Conservation (phyloP, 192 early-diverging fungal species). For the Lobosporangium transversale region DNA sequence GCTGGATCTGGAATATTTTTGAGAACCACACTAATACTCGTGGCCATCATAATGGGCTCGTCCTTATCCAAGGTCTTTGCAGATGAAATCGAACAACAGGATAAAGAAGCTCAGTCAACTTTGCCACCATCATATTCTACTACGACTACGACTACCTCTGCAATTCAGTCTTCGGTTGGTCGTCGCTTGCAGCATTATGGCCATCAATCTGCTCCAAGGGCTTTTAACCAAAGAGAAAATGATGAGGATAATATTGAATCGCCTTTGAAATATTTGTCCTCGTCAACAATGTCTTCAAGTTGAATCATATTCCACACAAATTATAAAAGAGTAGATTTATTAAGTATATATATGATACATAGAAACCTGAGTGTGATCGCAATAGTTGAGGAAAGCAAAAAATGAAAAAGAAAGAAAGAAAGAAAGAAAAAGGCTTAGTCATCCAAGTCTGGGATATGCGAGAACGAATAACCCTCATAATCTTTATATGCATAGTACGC, state of each 20-base stretch:
- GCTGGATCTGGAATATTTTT: slow-evolving; percentile 1
- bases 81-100: slow-evolving; percentile 14
- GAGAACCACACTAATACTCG: slow-evolving; percentile 13
- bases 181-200: no score
- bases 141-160: no score
- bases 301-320: no score
- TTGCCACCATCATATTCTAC: not conserved
- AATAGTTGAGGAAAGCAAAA: not conserved
- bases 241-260: no score
- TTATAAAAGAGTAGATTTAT: no score
- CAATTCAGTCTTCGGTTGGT: no score
- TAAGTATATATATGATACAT: no score
- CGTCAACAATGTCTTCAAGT: no score
- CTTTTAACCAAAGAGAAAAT: no score
- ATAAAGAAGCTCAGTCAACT: not conserved
- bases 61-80: slow-evolving; percentile 31
- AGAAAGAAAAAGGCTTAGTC: slow-evolving; percentile 8
- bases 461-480: slow-evolving; percentile 65
- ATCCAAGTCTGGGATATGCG: slow-evolving; percentile 57
- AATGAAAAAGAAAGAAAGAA: not conserved
- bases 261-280: no score
- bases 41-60: slow-evolving; percentile 8
- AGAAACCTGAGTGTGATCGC: no score
- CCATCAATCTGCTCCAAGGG: no score
- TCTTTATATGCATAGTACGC: slow-evolving; percentile 69